phyloP scores from a whole-genome alignment of 148 eudicot genomes.

The Hydrangea macrophylla region DNA sequence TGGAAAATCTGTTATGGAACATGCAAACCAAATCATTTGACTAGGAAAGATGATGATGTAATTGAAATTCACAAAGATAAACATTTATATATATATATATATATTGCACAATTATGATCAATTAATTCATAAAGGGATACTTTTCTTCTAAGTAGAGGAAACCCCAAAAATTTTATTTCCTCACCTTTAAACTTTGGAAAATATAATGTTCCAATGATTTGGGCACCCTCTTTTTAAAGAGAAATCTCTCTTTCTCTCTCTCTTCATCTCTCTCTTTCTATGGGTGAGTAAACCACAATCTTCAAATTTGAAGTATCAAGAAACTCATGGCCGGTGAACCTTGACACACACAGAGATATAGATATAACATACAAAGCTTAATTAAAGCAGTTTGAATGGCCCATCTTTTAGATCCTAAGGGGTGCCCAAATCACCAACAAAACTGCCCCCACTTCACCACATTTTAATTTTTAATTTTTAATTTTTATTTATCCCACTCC shows the following conservation, averaged over 20 bases:
- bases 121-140: slow-evolving; percentile 28
- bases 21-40: slow-evolving; percentile 38
- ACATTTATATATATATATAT: no score
- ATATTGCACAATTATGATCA: slow-evolving; percentile 1
- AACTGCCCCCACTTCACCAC: slow-evolving; percentile 3
- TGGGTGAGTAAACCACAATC: no score
- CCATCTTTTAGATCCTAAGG: neutral
- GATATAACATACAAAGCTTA: neutral
- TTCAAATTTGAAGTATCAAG: neutral
- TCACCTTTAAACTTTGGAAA: slow-evolving; percentile 12
- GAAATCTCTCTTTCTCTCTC: neutral
- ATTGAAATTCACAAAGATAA: slow-evolving; percentile 12
- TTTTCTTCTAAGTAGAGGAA: slow-evolving; percentile 42
- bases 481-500: no score
- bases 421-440: slow-evolving; percentile 4
- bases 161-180: slow-evolving; percentile 22
- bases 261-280: no score
- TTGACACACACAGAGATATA: neutral
- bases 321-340: neutral
- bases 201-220: slow-evolving; percentile 34
- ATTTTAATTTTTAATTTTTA: no score
- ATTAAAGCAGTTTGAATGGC: neutral
- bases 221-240: slow-evolving; percentile 6
- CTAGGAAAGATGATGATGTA: slow-evolving; percentile 21
- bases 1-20: slow-evolving; percentile 30